Conservation (phyloP, 805 yeast species). For the Candida qinlingensis region DNA sequence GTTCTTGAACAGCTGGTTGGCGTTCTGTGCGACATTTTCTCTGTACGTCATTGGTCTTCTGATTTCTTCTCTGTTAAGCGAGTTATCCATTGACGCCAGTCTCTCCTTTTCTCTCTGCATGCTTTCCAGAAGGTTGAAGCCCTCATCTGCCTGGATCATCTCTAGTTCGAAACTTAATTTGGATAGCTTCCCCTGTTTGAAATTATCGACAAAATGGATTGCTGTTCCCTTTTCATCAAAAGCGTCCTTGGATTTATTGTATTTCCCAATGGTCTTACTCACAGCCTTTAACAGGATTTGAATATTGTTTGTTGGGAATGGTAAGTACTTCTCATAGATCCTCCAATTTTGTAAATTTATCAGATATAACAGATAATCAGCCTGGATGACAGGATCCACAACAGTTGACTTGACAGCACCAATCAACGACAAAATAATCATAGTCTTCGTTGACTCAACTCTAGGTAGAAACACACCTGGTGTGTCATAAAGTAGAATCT, state of each 20-base stretch:
- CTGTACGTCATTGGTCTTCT: conserved; percentile 14
- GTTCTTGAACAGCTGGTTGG: conserved; percentile 21
- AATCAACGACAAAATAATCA: conserved; percentile 67
- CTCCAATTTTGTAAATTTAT: conserved; percentile 53
- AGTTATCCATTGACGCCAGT: conserved; percentile 19
- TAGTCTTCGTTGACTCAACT: conserved; percentile 55
- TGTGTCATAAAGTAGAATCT: conserved; percentile 73
- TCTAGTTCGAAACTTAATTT: conserved; percentile 22
- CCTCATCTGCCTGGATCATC: conserved; percentile 5
- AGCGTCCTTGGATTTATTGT: conserved; percentile 25
- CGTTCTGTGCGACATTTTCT: conserved; percentile 19
- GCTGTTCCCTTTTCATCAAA: conserved; percentile 60
- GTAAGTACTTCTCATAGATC: conserved; percentile 34
- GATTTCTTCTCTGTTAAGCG: conserved; percentile 15
- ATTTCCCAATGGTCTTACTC: conserved; percentile 35
- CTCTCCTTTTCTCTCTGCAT: conserved; percentile 14
- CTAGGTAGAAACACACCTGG: conserved; percentile 91
- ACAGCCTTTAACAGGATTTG: conserved; percentile 47
- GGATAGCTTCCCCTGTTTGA: conserved; percentile 49
- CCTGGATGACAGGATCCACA: conserved; percentile 81
- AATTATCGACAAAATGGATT: conserved; percentile 52
- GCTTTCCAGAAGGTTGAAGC: conserved; percentile 13
- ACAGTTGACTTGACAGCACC: conserved; percentile 67
- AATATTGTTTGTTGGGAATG: conserved; percentile 68
- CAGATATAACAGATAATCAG: conserved; percentile 75